These are phyloP conservation scores for Alternaria sp. DNA, from an alignment of 2,329 filamentous ascomycete genomes.

Conservation along the genomic window DNA sequence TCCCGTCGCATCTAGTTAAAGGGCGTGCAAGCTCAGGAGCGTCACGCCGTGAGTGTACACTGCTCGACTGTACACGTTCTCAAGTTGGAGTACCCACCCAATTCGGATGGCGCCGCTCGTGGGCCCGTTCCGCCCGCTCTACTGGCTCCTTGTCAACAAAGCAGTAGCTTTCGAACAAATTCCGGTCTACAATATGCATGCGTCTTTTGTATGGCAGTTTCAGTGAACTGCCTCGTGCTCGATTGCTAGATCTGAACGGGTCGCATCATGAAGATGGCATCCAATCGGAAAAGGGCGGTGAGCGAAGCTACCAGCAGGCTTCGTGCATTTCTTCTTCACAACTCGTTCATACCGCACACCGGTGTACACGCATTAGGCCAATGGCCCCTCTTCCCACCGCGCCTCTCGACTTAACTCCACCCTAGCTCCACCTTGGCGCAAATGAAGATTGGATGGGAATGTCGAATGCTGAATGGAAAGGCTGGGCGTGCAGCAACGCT, in stretches of 20 bases:
- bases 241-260: background rate
- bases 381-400: conserved; percentile 9
- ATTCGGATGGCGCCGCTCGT: background rate
- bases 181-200: background rate
- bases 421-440: conserved; percentile 24
- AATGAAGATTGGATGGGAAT: conserved; percentile 26
- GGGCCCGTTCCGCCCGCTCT: background rate
- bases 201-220: background rate
- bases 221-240: background rate
- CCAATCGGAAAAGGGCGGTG: conserved; percentile 36
- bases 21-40: background rate
- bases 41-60: background rate
- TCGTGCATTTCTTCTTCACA: conserved; percentile 12
- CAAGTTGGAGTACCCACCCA: background rate
- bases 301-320: conserved; percentile 12
- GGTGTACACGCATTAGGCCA: conserved; percentile 7
- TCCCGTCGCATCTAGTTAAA: no score
- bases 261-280: conserved; percentile 3
- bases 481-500: conserved; percentile 30
- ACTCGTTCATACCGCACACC: conserved; percentile 9
- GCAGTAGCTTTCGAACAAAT: background rate
- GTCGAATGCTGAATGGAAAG: conserved; percentile 17
- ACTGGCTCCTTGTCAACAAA: background rate
- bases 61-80: background rate
- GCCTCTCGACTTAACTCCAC: conserved; percentile 14